These are phyloP conservation scores for Lactarius hengduanensis DNA, from an alignment of 768 basidiomycete species.

Conservation along the genomic window DNA sequence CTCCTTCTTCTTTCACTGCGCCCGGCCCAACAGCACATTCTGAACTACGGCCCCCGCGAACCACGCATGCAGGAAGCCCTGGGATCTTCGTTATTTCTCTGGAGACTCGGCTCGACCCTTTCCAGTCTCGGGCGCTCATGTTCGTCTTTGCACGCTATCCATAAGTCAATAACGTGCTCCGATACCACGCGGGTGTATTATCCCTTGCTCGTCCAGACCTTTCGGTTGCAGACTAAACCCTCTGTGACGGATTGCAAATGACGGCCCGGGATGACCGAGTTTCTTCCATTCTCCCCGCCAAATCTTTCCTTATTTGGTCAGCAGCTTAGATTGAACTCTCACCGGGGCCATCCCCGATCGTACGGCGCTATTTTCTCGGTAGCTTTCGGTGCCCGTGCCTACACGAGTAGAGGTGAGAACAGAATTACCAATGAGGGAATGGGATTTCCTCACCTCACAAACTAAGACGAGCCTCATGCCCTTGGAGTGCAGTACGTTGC, in stretches of 20 bases:
- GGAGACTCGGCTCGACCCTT: not conserved
- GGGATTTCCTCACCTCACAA: not conserved
- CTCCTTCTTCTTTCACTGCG: constrained; percentile 9
- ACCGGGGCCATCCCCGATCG: not conserved
- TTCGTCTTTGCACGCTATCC: not conserved
- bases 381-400: constrained; percentile 4
- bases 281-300: constrained; percentile 19
- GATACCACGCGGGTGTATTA: not conserved
- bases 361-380: constrained; percentile 12
- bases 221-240: not conserved
- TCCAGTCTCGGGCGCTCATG: not conserved
- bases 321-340: constrained; percentile 18
- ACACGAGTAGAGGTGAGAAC: constrained; percentile 4
- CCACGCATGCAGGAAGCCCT: constrained; percentile 19
- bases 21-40: constrained; percentile 11
- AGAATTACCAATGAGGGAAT: constrained; percentile 1
- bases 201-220: not conserved
- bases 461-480: not conserved
- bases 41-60: constrained; percentile 24
- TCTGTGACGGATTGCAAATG: not conserved
- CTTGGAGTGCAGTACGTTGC: not conserved
- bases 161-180: not conserved
- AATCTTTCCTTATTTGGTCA: constrained; percentile 22
- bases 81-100: constrained; percentile 20
- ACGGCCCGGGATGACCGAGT: constrained; percentile 12